Evolutionary conservation across 1,139 yeast genomes (phyloP).

Genomic region (Sugiyamaella paludigena): DNA sequence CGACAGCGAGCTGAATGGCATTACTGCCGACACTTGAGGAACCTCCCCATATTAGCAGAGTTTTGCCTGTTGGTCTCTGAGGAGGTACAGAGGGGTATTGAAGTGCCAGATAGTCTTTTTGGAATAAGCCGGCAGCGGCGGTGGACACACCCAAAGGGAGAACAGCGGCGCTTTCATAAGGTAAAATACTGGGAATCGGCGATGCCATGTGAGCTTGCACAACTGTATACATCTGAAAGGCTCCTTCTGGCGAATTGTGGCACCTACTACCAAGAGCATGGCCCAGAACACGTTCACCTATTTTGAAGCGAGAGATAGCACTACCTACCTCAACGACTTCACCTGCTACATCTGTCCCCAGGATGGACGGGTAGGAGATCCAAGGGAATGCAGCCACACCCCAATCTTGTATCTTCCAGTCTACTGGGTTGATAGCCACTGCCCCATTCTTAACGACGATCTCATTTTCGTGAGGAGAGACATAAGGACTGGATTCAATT

Average conservation of each 20-base stretch:
- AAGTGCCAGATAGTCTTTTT: conserved; percentile 17
- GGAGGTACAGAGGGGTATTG: conserved; percentile 27
- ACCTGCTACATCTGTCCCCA: conserved; percentile 49
- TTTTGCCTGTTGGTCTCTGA: conserved; percentile 31
- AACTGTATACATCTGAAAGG: conserved; percentile 11
- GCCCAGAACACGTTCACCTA: conserved; percentile 58
- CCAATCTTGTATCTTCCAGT: conserved; percentile 57
- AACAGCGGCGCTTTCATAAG: conserved; percentile 8
- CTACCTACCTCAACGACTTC: conserved; percentile 56
- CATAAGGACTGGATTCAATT: too few relatives aligned
- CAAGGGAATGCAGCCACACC: background rate
- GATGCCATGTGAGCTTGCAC: background rate
- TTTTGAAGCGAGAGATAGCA: conserved; percentile 48
- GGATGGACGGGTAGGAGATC: conserved; percentile 28
- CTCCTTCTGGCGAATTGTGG: conserved; percentile 1
- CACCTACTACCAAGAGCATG: conserved; percentile 1
- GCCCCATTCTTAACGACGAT: conserved; percentile 37
- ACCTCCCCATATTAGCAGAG: conserved; percentile 55
- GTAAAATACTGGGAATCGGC: conserved; percentile 8
- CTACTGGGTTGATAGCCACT: conserved; percentile 68
- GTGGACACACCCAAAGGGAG: conserved; percentile 17
- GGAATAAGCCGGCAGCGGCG: conserved; percentile 16
- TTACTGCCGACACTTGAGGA: conserved; percentile 54
- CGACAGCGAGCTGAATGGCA: conserved; percentile 49
- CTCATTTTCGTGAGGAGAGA: too few relatives aligned